phyloP scores from a whole-genome alignment of 2,329 filamentous ascomycete genomes.

The Trichophyton benhamiae region DNA sequence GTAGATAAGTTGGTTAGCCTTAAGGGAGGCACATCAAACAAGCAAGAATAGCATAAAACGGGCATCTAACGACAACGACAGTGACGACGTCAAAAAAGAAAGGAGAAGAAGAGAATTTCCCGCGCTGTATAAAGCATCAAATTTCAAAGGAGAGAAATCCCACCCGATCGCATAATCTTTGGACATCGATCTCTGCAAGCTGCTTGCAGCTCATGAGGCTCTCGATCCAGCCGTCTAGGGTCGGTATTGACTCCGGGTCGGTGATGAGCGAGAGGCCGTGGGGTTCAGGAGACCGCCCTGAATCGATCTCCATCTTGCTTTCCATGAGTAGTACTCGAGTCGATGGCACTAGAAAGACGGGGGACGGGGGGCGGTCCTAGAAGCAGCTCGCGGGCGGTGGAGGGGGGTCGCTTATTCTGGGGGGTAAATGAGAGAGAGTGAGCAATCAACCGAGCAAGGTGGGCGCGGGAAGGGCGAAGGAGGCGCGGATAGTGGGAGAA shows the following conservation, averaged over 20 bases:
- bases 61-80: background rate
- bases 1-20: background rate
- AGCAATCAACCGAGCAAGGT: background rate
- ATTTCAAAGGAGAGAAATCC: slow-evolving; percentile 19
- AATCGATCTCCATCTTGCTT: slow-evolving; percentile 94
- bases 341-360: background rate
- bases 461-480: background rate
- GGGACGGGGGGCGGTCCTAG: background rate
- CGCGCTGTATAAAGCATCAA: background rate
- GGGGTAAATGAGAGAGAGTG: background rate
- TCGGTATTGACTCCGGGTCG: slow-evolving; percentile 82
- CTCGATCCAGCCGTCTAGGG: slow-evolving; percentile 96
- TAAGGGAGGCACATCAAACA: background rate
- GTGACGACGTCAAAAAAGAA: background rate
- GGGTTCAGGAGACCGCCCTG: slow-evolving; percentile 68
- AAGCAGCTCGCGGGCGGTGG: background rate
- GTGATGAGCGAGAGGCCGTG: slow-evolving; percentile 62
- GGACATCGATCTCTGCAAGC: slow-evolving; percentile 84
- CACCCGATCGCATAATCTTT: slow-evolving; percentile 96
- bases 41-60: background rate
- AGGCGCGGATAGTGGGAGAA: background rate
- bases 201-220: slow-evolving; percentile 98
- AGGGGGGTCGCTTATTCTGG: slow-evolving; percentile 1
- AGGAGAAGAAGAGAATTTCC: slow-evolving; percentile 1
- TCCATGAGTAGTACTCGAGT: slow-evolving; percentile 55